These are phyloP conservation scores for Dryas alaskensis DNA, from an alignment of 306 rosid species.

Conservation along the genomic window DNA sequence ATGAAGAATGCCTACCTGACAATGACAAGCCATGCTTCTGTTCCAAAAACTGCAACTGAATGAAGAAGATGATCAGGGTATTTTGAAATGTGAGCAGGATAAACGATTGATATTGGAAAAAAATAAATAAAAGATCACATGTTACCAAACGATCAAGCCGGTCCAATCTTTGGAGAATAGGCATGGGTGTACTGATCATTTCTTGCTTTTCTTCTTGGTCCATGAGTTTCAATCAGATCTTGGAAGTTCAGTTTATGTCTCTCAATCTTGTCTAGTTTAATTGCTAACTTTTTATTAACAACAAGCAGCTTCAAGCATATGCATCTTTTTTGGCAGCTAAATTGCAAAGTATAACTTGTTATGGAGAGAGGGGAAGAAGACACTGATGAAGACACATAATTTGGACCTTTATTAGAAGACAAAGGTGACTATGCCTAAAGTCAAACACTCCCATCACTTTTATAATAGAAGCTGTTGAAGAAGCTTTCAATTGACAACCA, in stretches of 20 bases:
- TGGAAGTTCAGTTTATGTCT: neutral
- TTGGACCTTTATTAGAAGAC: neutral
- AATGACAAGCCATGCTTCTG: constrained; percentile 24
- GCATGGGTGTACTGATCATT: constrained; percentile 21
- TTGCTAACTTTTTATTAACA: neutral
- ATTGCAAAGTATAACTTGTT: neutral
- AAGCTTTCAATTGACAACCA: constrained; percentile 14
- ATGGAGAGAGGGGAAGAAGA: no score
- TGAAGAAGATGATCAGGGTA: neutral
- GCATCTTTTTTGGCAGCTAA: neutral
- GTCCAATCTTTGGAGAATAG: constrained; percentile 41
- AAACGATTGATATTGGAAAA: neutral
- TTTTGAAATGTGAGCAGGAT: neutral
- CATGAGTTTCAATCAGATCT: constrained; percentile 2
- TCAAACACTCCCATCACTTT: neutral
- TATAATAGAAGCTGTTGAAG: no score
- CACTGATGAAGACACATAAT: neutral
- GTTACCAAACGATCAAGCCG: constrained; percentile 37
- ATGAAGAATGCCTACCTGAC: neutral
- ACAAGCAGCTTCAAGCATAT: neutral
- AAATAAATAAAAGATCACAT: neutral
- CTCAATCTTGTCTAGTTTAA: neutral
- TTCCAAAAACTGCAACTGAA: constrained; percentile 39
- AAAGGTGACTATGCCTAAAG: no score
- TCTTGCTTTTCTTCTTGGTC: constrained; percentile 16